Evolutionary conservation across 2,329 filamentous ascomycete species (phyloP).

Genomic region (Colletotrichum gloeosporioides): DNA sequence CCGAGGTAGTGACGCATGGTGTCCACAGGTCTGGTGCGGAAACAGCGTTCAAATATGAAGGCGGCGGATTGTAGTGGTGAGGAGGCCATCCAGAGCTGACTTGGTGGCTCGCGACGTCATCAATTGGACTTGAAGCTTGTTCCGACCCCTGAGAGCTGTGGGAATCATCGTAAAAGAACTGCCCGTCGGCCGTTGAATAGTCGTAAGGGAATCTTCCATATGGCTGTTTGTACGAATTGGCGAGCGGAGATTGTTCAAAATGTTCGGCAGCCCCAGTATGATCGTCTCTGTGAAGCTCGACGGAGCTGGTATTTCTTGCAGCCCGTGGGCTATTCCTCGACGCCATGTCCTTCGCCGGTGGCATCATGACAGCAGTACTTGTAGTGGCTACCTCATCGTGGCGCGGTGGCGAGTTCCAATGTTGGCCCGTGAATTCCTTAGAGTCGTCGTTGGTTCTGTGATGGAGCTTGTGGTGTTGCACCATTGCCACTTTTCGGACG

Average conservation of each 20-base stretch:
- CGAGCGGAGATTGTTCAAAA: not conserved
- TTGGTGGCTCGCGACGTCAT: not conserved
- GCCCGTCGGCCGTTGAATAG: not conserved
- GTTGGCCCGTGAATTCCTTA: not conserved
- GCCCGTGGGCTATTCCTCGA: not conserved
- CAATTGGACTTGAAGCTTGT: not conserved
- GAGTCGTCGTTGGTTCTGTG: not conserved
- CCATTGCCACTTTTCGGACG: not conserved
- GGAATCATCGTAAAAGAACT: not conserved
- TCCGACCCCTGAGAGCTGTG: not conserved
- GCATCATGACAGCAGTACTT: not conserved
- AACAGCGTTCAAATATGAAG: not conserved
- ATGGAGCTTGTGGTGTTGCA: not conserved
- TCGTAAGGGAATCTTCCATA: not conserved
- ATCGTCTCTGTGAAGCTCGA: not conserved
- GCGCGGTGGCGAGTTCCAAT: not conserved
- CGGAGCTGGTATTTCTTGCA: not conserved
- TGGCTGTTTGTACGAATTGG: not conserved
- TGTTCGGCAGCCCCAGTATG: not conserved
- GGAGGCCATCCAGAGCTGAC: not conserved
- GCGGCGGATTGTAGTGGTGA: not conserved
- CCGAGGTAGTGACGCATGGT: not conserved
- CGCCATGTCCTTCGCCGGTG: too few species aligned
- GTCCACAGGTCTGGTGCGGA: not conserved
- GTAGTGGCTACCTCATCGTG: not conserved